Base-by-base conservation (phyloP, 495 filamentous ascomycete species). In the Aspergillus olivimuriae region DNA sequence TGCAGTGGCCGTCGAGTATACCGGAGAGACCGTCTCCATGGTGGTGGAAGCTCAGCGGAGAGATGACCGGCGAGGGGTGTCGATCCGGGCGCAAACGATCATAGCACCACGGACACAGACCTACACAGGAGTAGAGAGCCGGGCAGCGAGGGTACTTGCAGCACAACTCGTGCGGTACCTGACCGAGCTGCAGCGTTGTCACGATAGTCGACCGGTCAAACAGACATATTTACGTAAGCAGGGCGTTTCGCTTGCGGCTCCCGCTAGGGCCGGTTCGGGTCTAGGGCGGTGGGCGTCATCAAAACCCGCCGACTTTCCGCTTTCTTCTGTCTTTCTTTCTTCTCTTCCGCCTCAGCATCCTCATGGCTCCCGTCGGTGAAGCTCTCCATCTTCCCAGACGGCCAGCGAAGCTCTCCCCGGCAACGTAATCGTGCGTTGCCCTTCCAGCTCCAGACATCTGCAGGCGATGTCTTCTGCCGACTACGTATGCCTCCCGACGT, bases 21-120 rank as follows among this genome's bases (percentile, higher is more conserved):
- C 60, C 17, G 70, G 70, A 11, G 68, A 65, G 17, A 62, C 58
- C n/a, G 68, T 69, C 52, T 73, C 63, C 68, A 73, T 68, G 49
- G 11, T n/a, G 14, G 14, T 26, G 23, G 17, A 18, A 35, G 2
- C 33, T 33, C 28, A 26, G 20, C 32, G 7, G 8, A 10, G 17
- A 12, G 7, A 18, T 6, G 12, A 14, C 18, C 20, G 35, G n/a
- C 35, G 35, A 38, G 21, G 24, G 22, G 15, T 15, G 14, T 28
- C 22, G 42, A 35, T 37, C n/a, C 20, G 40, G 24, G n/a, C n/a
- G n/a, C n/a, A n/a, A n/a, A n/a, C n/a, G n/a, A n/a, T n/a, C n/a
- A n/a, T n/a, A n/a, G n/a, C n/a, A n/a, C n/a, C n/a, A n/a, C n/a
- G n/a, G n/a, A n/a, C n/a, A n/a, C n/a, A n/a, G n/a, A n/a, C n/a